phyloP scores from a whole-genome alignment of 139 green algal genomes.

The Coelastrella sp. region DNA sequence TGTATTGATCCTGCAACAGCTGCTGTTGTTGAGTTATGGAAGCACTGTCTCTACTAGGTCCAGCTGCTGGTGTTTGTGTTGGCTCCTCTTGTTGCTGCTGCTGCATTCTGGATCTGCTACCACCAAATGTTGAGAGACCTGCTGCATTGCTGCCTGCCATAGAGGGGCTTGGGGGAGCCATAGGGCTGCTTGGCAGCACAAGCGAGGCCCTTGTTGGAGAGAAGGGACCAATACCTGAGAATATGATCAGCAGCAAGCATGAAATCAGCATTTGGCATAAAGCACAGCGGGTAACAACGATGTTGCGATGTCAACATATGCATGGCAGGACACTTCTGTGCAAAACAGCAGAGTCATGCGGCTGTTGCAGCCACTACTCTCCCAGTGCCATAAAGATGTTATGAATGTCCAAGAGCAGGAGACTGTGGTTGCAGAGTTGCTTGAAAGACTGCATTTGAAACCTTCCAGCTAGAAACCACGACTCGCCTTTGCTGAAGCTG shows the following conservation, averaged over 20 bases:
- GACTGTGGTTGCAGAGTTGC: no score
- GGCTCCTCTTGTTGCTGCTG: slow-evolving; percentile 22
- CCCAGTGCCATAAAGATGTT: no score
- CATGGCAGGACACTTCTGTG: no score
- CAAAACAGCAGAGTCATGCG: no score
- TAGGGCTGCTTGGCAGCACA: slow-evolving; percentile 45
- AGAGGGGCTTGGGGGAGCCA: slow-evolving; percentile 18
- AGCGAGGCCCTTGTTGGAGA: not conserved
- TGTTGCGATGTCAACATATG: no score
- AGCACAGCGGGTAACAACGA: no score
- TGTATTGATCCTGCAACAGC: slow-evolving; percentile 26
- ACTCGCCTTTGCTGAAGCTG: not conserved
- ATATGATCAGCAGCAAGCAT: no score
- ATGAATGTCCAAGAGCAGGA: no score
- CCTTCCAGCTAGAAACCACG: not conserved
- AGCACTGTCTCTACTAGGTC: not conserved
- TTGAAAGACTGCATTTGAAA: slow-evolving; percentile 36
- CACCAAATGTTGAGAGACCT: not conserved
- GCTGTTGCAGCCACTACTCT: no score
- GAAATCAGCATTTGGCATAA: not conserved
- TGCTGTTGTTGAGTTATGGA: not conserved
- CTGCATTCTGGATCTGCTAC: not conserved
- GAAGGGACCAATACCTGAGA: no score
- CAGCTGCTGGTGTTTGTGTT: not conserved
- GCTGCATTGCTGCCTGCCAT: not conserved